These are phyloP conservation scores for Globisporangium recalcitrans DNA, from an alignment of 352 stramenopile species.

Conservation along the genomic window DNA sequence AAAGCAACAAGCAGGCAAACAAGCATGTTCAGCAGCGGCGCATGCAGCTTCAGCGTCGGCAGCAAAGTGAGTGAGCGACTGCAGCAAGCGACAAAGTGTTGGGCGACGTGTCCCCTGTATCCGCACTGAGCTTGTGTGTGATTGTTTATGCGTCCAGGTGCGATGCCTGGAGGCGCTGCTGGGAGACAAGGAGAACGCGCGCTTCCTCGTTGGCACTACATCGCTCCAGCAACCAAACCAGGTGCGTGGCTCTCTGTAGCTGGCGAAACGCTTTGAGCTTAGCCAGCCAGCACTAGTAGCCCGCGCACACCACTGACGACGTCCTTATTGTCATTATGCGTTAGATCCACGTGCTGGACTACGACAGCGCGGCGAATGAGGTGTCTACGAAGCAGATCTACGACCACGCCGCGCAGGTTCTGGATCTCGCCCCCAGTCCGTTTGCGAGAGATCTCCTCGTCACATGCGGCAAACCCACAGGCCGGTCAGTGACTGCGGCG, in stretches of 20 bases:
- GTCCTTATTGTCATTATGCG: no score
- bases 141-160: constrained; percentile 25
- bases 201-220: constrained; percentile 65
- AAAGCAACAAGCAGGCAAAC: not conserved
- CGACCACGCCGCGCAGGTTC: constrained; percentile 39
- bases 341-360: constrained; percentile 61
- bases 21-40: constrained; percentile 26
- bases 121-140: no score
- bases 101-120: not conserved
- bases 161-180: constrained; percentile 65
- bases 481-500: constrained; percentile 29
- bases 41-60: constrained; percentile 40
- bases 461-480: constrained; percentile 43
- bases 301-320: no score
- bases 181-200: constrained; percentile 51
- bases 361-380: constrained; percentile 34
- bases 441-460: constrained; percentile 43
- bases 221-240: constrained; percentile 64
- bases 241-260: constrained; percentile 17
- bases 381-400: constrained; percentile 39
- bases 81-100: not conserved
- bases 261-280: no score
- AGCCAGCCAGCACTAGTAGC: no score
- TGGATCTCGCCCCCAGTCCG: constrained; percentile 45
- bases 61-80: constrained; percentile 21